Percentiles rank a stretch among this genome's conserved stretches.
phyloP scores from a whole-genome alignment of 257 asterid genomes.

The Oldenlandia corymbosa region DNA sequence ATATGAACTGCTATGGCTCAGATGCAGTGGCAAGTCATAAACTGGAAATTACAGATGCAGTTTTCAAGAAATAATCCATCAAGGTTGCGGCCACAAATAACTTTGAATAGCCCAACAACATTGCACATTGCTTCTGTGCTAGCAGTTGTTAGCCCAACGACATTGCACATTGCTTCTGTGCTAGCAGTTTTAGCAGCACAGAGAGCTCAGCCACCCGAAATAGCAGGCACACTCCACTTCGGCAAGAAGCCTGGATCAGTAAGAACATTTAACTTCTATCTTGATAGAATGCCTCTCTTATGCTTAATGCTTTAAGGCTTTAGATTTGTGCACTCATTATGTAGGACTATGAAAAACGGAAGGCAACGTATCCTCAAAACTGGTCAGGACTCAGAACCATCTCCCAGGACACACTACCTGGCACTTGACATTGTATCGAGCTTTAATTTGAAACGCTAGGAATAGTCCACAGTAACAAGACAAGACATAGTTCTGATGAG shows the following conservation, averaged over 20 bases:
- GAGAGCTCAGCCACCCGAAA: too few relatives aligned
- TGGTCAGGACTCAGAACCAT: background rate
- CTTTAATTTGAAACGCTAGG: too few relatives aligned
- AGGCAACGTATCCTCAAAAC: background rate
- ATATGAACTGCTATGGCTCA: background rate
- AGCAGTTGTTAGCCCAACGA: background rate
- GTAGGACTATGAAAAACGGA: background rate
- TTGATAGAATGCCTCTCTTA: too few relatives aligned
- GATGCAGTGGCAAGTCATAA: background rate
- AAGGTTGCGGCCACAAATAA: background rate
- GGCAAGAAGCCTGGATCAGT: too few relatives aligned
- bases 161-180: background rate
- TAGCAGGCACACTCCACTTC: too few relatives aligned
- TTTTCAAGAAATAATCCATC: background rate
- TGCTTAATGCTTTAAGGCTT: too few relatives aligned
- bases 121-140: background rate
- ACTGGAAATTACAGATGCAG: background rate
- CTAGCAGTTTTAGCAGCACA: background rate
- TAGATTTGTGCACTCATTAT: background rate
- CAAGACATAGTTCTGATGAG: conserved; percentile 1
- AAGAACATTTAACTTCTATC: too few relatives aligned
- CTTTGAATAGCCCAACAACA: background rate
- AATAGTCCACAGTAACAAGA: too few relatives aligned
- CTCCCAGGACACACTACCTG: too few relatives aligned
- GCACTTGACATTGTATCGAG: background rate